Conservation (phyloP, 106 monocot species). For the Platanthera zijinensis region DNA sequence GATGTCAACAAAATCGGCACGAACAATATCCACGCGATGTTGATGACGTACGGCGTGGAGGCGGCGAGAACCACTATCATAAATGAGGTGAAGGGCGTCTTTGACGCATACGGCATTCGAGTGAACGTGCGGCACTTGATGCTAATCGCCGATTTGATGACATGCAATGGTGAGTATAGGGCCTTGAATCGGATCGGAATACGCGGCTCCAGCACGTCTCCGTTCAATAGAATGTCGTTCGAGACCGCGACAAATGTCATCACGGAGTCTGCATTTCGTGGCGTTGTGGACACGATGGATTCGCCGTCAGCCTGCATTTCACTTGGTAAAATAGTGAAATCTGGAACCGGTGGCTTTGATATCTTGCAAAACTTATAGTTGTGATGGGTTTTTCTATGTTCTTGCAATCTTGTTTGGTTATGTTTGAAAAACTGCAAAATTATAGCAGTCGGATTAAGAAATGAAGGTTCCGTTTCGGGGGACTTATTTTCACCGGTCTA, state of each 20-base stretch:
- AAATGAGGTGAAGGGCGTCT: slow-evolving; percentile 62
- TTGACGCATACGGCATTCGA: slow-evolving; percentile 57
- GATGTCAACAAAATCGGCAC: slow-evolving; percentile 42
- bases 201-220: slow-evolving; percentile 43
- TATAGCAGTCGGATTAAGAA: too few relatives aligned
- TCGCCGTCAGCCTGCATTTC: slow-evolving; percentile 74
- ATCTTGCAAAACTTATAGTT: slow-evolving; percentile 57
- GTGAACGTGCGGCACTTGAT: slow-evolving; percentile 68
- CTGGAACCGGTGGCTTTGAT: slow-evolving; percentile 82
- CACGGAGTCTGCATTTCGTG: slow-evolving; percentile 59
- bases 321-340: slow-evolving; percentile 73
- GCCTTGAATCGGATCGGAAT: slow-evolving; percentile 73
- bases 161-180: slow-evolving; percentile 63
- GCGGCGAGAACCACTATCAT: slow-evolving; percentile 76
- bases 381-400: too few relatives aligned
- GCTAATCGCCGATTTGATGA: slow-evolving; percentile 89
- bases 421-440: too few relatives aligned
- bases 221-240: slow-evolving; percentile 85
- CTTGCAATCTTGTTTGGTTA: too few relatives aligned
- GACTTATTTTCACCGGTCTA: too few relatives aligned
- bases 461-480: too few relatives aligned
- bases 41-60: slow-evolving; percentile 80
- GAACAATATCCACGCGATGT: slow-evolving; percentile 74
- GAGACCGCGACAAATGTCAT: slow-evolving; percentile 81
- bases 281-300: slow-evolving; percentile 62